Conservation (phyloP, 2,329 filamentous ascomycete genomes). For the Colletotrichum aenigma region DNA sequence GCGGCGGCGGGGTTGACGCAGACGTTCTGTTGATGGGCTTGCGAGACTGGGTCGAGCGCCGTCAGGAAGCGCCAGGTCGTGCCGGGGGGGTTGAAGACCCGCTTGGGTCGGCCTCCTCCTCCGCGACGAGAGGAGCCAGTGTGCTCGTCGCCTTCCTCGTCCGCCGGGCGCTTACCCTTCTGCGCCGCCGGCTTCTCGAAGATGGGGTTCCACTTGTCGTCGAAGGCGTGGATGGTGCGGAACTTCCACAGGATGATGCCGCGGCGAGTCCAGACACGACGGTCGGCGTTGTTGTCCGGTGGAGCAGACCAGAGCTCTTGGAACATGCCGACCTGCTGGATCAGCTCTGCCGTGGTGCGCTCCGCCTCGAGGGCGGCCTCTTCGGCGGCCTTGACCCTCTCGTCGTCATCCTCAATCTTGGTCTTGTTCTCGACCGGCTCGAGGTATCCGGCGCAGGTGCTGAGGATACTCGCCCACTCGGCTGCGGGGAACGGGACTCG, state of each 20-base stretch:
- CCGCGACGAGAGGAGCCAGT: not conserved
- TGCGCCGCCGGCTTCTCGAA: slow-evolving; percentile 34
- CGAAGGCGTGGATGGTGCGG: slow-evolving; percentile 49
- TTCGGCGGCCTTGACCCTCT: slow-evolving; percentile 25
- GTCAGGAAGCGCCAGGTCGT: slow-evolving; percentile 68
- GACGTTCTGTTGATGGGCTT: slow-evolving; percentile 58
- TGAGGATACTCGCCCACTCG: slow-evolving; percentile 63
- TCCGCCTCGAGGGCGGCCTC: slow-evolving; percentile 21
- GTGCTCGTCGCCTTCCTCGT: slow-evolving; percentile 32
- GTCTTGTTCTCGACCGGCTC: slow-evolving; percentile 21
- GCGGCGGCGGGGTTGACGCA: slow-evolving; percentile 23
- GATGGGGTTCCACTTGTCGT: slow-evolving; percentile 49
- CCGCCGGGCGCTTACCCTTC: slow-evolving; percentile 17
- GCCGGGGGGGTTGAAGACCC: slow-evolving; percentile 53
- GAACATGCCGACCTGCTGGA: slow-evolving; percentile 68
- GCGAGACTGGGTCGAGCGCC: slow-evolving; percentile 63
- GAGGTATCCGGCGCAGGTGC: slow-evolving; percentile 58
- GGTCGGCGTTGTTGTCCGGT: slow-evolving; percentile 37
- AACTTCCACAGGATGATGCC: slow-evolving; percentile 70
- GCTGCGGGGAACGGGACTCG: slow-evolving; percentile 62
- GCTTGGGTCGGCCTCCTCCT: slow-evolving; percentile 12
- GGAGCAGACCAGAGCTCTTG: slow-evolving; percentile 67
- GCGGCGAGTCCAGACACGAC: slow-evolving; percentile 57
- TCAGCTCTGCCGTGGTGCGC: slow-evolving; percentile 48
- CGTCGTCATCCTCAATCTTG: slow-evolving; percentile 25